These are phyloP conservation scores for Colletotrichum orchidophilum DNA, from an alignment of 2,329 filamentous ascomycete genomes.

Conservation along the genomic window DNA sequence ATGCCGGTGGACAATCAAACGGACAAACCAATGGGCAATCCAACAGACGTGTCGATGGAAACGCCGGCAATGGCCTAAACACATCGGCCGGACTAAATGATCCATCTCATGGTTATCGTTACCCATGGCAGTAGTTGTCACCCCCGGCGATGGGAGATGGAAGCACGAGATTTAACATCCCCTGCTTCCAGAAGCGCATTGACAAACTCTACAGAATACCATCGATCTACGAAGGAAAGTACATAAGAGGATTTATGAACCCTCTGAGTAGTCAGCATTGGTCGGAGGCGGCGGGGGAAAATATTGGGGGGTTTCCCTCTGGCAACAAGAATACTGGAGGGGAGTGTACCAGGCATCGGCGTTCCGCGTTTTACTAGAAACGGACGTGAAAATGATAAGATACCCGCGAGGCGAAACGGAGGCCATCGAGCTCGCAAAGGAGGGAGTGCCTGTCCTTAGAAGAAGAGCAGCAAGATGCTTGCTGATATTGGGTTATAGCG, in stretches of 20 bases:
- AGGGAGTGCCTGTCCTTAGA: background rate
- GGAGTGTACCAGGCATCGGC: background rate
- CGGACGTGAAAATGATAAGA: conserved; percentile 24
- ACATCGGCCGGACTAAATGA: conserved; percentile 22
- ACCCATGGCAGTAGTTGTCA: conserved; percentile 34
- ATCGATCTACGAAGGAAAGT: background rate
- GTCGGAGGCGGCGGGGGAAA: background rate
- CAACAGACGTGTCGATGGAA: background rate
- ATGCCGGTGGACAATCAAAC: background rate
- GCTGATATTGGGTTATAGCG: background rate
- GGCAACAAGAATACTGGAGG: background rate
- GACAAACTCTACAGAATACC: background rate
- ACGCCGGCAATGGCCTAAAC: background rate
- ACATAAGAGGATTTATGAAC: background rate
- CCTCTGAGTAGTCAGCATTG: background rate
- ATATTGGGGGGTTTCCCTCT: background rate
- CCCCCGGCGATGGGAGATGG: background rate
- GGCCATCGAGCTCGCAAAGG: background rate
- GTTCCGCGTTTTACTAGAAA: conserved; percentile 35
- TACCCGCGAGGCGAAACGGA: conserved; percentile 31
- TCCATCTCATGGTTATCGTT: conserved; percentile 22
- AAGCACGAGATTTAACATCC: background rate
- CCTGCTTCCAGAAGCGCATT: background rate
- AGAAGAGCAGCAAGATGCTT: background rate
- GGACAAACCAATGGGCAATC: background rate